These are phyloP conservation scores for Thalassiosira profunda DNA, from an alignment of 108 stramenopile species.

Conservation along the genomic window DNA sequence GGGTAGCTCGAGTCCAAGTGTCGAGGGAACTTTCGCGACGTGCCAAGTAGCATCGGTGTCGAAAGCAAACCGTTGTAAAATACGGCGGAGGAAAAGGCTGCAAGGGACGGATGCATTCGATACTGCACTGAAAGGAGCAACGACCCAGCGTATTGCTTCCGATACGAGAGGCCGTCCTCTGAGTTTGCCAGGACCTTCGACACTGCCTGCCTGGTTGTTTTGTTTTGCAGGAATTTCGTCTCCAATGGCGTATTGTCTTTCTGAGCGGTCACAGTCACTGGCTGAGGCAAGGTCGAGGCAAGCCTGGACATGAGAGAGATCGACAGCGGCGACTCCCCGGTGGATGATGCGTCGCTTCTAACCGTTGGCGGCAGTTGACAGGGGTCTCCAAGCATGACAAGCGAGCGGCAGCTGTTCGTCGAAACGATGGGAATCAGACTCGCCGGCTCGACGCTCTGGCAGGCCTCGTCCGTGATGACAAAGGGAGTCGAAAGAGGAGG, in stretches of 20 bases:
- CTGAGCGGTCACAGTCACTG: constrained; percentile 70
- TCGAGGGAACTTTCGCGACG: constrained; percentile 56
- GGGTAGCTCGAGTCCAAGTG: constrained; percentile 50
- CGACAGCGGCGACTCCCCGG: constrained; percentile 59
- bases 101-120: constrained; percentile 97
- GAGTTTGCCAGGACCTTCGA: constrained; percentile 30
- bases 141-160: constrained; percentile 84
- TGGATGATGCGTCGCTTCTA: constrained; percentile 45
- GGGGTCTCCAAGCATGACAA: constrained; percentile 92
- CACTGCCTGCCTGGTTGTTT: constrained; percentile 70
- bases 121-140: constrained; percentile 92
- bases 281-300: constrained; percentile 64
- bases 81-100: constrained; percentile 91
- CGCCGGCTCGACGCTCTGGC: constrained; percentile 95
- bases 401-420: constrained; percentile 75
- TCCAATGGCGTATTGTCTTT: constrained; percentile 59
- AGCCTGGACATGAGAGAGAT: constrained; percentile 87
- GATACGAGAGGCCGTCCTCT: constrained; percentile 55
- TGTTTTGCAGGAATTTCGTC: constrained; percentile 60
- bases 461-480: constrained; percentile 94
- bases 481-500: constrained; percentile 82
- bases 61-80: constrained; percentile 86
- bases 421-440: constrained; percentile 84
- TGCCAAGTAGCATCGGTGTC: constrained; percentile 60
- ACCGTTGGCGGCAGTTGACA: constrained; percentile 93